Evolutionary conservation across 257 asterid species (phyloP), one percentile per base, ranked within the genome.

Genomic region (Lithospermum erythrorhizon): DNA sequence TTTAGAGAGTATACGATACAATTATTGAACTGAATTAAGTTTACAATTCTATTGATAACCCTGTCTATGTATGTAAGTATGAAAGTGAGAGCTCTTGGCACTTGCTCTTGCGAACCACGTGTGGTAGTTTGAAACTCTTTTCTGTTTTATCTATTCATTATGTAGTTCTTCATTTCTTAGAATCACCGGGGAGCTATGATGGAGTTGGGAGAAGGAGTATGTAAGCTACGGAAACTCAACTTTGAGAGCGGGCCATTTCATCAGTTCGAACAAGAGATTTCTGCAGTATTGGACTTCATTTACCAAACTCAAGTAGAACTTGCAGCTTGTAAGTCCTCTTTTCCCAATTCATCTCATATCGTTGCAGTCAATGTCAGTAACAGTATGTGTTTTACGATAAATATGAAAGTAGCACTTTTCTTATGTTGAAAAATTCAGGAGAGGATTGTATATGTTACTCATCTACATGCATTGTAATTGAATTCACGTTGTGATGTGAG

Each of bases 151-250:
- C 27, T 27, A 24, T 56, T 25, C 9, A 56, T 41, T 41, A 3
- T 56, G 32, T 22, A 53, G 57, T 47, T 20, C 8, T 41, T 47
- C 63, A 57, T 22, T 5, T 52, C 21, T 41, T 56, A 87, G 94
- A 89, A 89, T 72, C 97, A 89, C 71, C 82, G 72, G 64, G 95
- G 95, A 55, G 95, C 97, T 11, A 89, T 89, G 97, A 87, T 89
- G 85, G 95, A 89, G 76, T 72, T 89, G 30, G 97, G 97, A 72
- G 97, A 89, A 69, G 95, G 97, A 47, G 25, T 84, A 9, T 89
- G 97, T 59, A 89, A 89, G 79, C 77, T 86, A 65, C 72, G 95
- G 18, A 89, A 89, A 79, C 68, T 89, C 77, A 84, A 84, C 64
- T 86, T 86, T 32, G 81, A 86, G 59, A 79, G 57, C 1, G 95